phyloP scores from a whole-genome alignment of 345 rosid genomes.

The Bruguiera parviflora region DNA sequence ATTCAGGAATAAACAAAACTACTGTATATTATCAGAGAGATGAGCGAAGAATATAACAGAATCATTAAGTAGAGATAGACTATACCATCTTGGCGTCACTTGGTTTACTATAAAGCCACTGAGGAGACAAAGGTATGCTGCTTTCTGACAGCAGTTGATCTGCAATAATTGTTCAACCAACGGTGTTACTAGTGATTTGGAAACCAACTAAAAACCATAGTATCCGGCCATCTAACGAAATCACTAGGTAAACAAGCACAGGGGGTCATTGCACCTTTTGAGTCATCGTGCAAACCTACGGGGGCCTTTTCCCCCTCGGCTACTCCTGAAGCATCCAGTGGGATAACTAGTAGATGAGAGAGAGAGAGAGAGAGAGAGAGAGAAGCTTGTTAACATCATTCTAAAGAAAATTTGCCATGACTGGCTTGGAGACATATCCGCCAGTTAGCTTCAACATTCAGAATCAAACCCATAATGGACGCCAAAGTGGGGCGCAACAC shows the following conservation, averaged over 20 bases:
- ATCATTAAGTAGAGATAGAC: conserved; percentile 5
- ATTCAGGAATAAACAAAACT: no score
- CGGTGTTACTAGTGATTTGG: not conserved
- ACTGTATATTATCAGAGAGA: not conserved
- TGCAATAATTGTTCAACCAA: conserved; percentile 30
- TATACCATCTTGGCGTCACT: conserved; percentile 53
- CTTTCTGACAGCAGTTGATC: conserved; percentile 63
- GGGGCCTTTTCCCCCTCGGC: conserved; percentile 38
- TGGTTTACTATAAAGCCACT: conserved; percentile 86
- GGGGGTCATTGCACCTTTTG: conserved; percentile 37
- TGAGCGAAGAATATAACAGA: not conserved
- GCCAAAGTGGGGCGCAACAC: not conserved
- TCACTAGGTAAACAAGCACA: not conserved
- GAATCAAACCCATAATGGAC: not conserved
- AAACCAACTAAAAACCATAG: not conserved
- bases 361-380: not conserved
- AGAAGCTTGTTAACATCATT: not conserved
- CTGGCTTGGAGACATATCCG: not conserved
- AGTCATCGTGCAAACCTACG: conserved; percentile 34
- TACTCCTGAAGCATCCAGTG: conserved; percentile 45
- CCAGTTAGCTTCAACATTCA: conserved; percentile 2
- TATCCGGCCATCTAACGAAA: not conserved
- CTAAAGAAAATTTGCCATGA: not conserved
- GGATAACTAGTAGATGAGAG: conserved; percentile 10
- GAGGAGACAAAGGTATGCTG: conserved; percentile 90